Evolutionary conservation across 352 stramenopile species (phyloP), one percentile per base, ranked within the genome.

Genomic region (Phytophthora cryptogea): DNA sequence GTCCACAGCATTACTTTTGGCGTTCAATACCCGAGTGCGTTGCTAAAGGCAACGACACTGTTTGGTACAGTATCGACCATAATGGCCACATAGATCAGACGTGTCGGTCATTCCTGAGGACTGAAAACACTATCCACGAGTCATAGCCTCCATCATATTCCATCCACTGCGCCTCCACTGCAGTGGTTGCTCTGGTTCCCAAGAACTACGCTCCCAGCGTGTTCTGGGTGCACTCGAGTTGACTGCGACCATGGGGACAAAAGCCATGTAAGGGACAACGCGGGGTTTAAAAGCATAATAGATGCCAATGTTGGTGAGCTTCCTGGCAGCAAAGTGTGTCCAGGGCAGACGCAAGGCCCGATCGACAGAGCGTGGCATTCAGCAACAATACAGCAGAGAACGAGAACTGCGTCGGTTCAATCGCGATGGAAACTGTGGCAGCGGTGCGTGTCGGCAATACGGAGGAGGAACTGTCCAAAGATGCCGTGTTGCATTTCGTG

Each of bases 301-400:
- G 48, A 80, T 73, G 20, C 87, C 83, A 59, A 94, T 90, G 52
- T 82, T 86, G 6, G 77, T 61, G 8, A 63, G 46, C 8, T 69
- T 66, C 20, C 76, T 74, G 8, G 86, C 83, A 28, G 40, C 80
- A 90, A 11, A 94, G 68, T 47, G 82, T 94, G 54, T 91, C 84
- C 46, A 94, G 76, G 14, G 80, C 84, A 6, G 78, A 88, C 8
- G 80, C 62, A 3, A 92, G 62, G 2, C 80, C 78, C 37, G 2
- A 86, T 64, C 3, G 79, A 76, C 35, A 84, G 66, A 8, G 71
- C 78, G 83, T 74, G 37, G 93, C 71, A 26, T 91, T 89, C 53
- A 73, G 54, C 31, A 89, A 79, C 76, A 76, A 32, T 8, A 54
- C 30, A 53, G 31, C 13, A 36, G 13, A 36, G 10, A 36, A 14